These are phyloP conservation scores for Penicillium freii DNA, from an alignment of 2,329 filamentous ascomycete species.

Conservation along the genomic window DNA sequence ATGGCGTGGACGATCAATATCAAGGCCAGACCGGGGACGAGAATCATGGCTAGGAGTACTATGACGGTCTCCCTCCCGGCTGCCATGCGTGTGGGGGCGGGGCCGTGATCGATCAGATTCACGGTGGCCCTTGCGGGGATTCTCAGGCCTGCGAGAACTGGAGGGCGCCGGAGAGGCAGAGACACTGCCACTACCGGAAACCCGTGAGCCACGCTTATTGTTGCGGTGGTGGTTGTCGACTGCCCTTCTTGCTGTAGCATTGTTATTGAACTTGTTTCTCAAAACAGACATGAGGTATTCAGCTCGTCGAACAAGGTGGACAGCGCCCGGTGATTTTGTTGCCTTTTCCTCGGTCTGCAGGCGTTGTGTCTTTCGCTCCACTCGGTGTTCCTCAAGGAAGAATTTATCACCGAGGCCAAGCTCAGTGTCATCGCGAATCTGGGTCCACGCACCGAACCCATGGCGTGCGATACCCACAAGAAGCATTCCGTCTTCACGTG, in stretches of 20 bases:
- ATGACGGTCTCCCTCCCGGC: constrained; percentile 45
- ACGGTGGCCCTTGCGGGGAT: constrained; percentile 40
- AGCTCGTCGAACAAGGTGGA: constrained; percentile 89
- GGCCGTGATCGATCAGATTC: constrained; percentile 44
- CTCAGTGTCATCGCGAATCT: constrained; percentile 88
- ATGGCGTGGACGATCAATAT: constrained; percentile 35
- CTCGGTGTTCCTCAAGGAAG: constrained; percentile 95
- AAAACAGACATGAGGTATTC: constrained; percentile 96
- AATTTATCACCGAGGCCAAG: constrained; percentile 86
- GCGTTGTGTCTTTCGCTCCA: constrained; percentile 94
- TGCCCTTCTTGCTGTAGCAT: constrained; percentile 67
- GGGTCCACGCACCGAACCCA: constrained; percentile 92
- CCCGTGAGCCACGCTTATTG: constrained; percentile 68
- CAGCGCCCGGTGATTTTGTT: constrained; percentile 86
- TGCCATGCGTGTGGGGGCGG: constrained; percentile 41
- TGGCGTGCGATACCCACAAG: constrained; percentile 89
- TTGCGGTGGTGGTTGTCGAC: constrained; percentile 94
- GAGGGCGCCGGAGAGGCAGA: constrained; percentile 49
- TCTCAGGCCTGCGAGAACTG: constrained; percentile 18
- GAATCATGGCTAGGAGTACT: constrained; percentile 43
- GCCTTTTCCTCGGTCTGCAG: constrained; percentile 57
- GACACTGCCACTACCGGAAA: constrained; percentile 38
- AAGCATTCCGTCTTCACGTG: constrained; percentile 94
- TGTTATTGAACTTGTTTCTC: constrained; percentile 77
- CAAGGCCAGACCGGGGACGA: constrained; percentile 38